These are phyloP conservation scores for Colletotrichum liriopes DNA, from an alignment of 2,329 filamentous ascomycete species.

Conservation along the genomic window DNA sequence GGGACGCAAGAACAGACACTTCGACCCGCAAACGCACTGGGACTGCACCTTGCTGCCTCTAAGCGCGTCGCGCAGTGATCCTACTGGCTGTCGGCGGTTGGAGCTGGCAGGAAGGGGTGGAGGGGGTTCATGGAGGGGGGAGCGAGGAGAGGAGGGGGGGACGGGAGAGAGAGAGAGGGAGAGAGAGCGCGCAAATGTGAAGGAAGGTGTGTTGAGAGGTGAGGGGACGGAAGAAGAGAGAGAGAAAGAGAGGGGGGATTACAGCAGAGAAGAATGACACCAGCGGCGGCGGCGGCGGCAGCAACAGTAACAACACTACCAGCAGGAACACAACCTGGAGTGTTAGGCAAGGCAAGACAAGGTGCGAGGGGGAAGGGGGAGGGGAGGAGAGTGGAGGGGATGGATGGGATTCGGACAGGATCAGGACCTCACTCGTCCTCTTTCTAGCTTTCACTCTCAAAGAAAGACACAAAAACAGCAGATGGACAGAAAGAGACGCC, in stretches of 20 bases:
- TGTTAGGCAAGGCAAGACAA: neutral
- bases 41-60: constrained; percentile 42
- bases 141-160: constrained; percentile 16
- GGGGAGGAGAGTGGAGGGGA: neutral
- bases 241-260: constrained; percentile 2
- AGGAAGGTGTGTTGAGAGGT: neutral
- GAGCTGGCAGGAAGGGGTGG: constrained; percentile 22
- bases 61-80: constrained; percentile 55
- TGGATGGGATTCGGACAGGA: neutral
- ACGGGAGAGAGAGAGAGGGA: neutral
- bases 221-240: neutral
- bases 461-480: constrained; percentile 20
- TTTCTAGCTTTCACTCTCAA: constrained; percentile 1
- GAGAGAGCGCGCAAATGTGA: neutral
- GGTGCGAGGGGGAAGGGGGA: neutral
- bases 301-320: constrained; percentile 4
- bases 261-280: constrained; percentile 3
- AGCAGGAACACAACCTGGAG: neutral
- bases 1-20: constrained; percentile 37
- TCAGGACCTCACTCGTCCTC: neutral
- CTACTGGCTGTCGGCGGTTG: constrained; percentile 49
- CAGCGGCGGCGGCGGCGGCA: neutral
- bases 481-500: constrained; percentile 3
- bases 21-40: constrained; percentile 32
- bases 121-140: constrained; percentile 17